Evolutionary conservation across 2,329 filamentous ascomycete species (phyloP), one percentile per base, ranked within the genome.

Genomic region (Epicoccum sorghinum): DNA sequence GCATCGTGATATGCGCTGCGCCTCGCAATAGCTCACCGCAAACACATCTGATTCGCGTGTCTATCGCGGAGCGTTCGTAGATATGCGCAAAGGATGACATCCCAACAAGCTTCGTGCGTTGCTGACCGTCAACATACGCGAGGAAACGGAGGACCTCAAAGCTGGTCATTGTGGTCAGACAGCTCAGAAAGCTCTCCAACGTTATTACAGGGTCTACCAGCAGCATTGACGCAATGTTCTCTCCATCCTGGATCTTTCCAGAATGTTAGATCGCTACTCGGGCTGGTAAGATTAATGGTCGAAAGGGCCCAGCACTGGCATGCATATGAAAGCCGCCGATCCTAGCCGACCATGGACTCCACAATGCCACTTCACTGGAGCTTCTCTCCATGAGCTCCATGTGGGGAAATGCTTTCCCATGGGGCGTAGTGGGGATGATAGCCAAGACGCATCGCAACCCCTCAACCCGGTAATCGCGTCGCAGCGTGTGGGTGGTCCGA

Each of bases 401-500:
- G 52, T 49, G 52, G 52, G 42, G 52, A 24, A 39, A 3, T 22
- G 13, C 46, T 49, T 49, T 49, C 45, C 46, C 52, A 48, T 46
- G 52, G 52, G 46, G 52, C 42, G 40, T 9, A 23, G 40, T 41
- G 45, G 39, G 39, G 44, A 23, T 36, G 18, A 36, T 35, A 30
- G 29, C 36, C 45, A 44, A 54, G 36, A 27, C 44, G 36, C 39
- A 43, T 40, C 29, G 13, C 45, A 37, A 25, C 40, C 41, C n/a
- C 9, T 37, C 41, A 46, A 41, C 41, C 52, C 36, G 40, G 23
- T 55, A 36, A 25, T 30, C 5, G 36, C 45, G 41, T 18, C 30
- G 36, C 35, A 1, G 12, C 47, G 5, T 33, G 44, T 33, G 24
- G 35, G 27, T 40, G 40, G 46, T 25, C 46, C 30, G 29, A 45